phyloP scores from a whole-genome alignment of 805 yeast genomes.

The Grigorovia humatica region DNA sequence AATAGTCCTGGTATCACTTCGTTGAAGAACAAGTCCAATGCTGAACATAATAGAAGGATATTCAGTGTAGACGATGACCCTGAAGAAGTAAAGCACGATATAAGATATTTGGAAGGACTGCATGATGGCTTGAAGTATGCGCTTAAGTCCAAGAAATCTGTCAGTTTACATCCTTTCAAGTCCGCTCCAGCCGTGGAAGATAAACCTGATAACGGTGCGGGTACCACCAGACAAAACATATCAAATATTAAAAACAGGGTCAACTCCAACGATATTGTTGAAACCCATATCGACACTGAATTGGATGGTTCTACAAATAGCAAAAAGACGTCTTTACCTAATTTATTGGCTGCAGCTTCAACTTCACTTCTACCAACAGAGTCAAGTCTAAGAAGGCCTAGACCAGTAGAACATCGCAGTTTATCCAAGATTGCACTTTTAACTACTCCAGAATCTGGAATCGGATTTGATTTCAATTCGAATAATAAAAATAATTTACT shows the following conservation, averaged over 20 bases:
- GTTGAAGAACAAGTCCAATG: neutral
- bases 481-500: neutral
- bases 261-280: neutral
- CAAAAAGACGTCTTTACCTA: neutral
- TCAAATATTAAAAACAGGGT: neutral
- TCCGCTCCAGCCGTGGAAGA: conserved; percentile 3
- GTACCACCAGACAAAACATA: too few relatives aligned
- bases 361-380: neutral
- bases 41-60: conserved; percentile 21
- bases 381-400: neutral
- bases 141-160: conserved; percentile 14
- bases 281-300: neutral
- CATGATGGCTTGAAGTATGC: conserved; percentile 55
- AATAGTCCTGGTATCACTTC: neutral
- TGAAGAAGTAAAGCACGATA: conserved; percentile 54
- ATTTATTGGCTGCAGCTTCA: neutral
- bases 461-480: conserved; percentile 1
- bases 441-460: conserved; percentile 3
- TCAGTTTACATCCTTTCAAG: neutral
- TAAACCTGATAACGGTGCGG: neutral
- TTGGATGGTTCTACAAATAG: neutral
- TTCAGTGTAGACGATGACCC: conserved; percentile 80
- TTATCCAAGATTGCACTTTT: conserved; percentile 1
- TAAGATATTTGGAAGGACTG: conserved; percentile 61
- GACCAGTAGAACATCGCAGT: neutral